phyloP scores from a whole-genome alignment of 2,329 filamentous ascomycete genomes.

The Chrysoporthe cubensis region DNA sequence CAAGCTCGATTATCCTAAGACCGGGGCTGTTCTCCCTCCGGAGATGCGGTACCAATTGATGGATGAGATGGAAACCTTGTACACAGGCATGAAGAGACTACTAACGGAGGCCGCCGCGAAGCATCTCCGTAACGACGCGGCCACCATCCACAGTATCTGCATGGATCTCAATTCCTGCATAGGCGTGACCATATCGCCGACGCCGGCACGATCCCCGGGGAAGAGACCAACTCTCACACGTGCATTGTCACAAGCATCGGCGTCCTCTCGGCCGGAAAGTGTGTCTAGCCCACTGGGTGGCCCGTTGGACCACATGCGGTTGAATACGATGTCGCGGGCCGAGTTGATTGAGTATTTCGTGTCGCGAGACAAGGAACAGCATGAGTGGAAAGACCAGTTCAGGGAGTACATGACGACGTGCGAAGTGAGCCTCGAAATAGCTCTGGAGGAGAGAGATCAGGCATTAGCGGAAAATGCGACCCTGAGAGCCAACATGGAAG shows the following conservation, averaged over 20 bases:
- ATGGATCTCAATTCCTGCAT: slow-evolving; percentile 5
- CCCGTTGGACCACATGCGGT: not conserved
- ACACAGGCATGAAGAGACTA: not conserved
- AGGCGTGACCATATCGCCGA: not conserved
- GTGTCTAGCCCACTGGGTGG: not conserved
- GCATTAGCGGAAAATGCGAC: not conserved
- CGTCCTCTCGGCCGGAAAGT: not conserved
- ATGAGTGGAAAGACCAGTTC: not conserved
- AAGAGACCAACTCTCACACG: not conserved
- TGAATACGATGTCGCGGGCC: not conserved
- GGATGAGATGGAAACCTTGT: not conserved
- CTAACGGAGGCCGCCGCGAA: not conserved
- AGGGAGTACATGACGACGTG: not conserved
- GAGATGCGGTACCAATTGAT: not conserved
- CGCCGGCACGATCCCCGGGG: not conserved
- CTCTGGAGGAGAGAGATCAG: not conserved
- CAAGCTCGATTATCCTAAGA: not conserved
- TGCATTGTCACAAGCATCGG: not conserved
- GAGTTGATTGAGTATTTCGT: not conserved
- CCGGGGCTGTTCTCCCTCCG: not conserved
- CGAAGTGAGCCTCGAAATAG: not conserved
- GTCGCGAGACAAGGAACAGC: not conserved
- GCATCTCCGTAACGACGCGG: not conserved
- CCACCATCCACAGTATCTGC: not conserved
- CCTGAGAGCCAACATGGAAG: not conserved